These are phyloP conservation scores for Omphalotus guepiniiformis DNA, from an alignment of 768 basidiomycete genomes.

Conservation along the genomic window DNA sequence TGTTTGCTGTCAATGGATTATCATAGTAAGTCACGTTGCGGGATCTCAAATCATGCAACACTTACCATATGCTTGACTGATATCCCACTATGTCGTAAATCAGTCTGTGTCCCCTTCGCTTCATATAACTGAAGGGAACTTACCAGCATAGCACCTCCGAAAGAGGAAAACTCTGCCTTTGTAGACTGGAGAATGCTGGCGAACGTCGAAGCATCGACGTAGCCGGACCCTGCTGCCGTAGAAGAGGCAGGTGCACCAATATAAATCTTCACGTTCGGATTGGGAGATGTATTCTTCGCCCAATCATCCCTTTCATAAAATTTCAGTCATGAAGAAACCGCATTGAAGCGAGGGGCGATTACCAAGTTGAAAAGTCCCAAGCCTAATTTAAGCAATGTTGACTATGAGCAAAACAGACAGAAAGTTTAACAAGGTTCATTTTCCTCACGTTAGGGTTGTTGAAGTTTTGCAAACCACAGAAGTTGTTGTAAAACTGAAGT, in stretches of 20 bases:
- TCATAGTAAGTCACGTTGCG: background rate
- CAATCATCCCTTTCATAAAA: slow-evolving; percentile 27
- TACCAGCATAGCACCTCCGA: slow-evolving; percentile 44
- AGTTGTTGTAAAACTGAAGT: slow-evolving; percentile 46
- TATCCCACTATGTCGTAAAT: slow-evolving; percentile 26
- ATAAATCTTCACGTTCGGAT: slow-evolving; percentile 49
- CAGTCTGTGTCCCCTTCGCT: background rate
- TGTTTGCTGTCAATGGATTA: slow-evolving; percentile 25
- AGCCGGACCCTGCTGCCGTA: slow-evolving; percentile 50
- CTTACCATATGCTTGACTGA: slow-evolving; percentile 34
- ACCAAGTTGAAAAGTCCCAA: slow-evolving; percentile 54
- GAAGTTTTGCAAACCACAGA: slow-evolving; percentile 45
- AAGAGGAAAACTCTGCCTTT: slow-evolving; percentile 44
- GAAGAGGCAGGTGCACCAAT: slow-evolving; percentile 52
- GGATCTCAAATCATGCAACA: background rate
- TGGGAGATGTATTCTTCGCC: slow-evolving; percentile 51
- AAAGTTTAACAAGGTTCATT: background rate
- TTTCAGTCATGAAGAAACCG: background rate
- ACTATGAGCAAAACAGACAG: background rate
- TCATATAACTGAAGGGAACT: background rate
- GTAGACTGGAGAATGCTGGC: slow-evolving; percentile 35
- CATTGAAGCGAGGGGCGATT: background rate
- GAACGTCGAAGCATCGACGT: slow-evolving; percentile 40
- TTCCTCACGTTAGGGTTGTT: slow-evolving; percentile 33
- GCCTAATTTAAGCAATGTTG: slow-evolving; percentile 22